Evolutionary conservation across 2,329 filamentous ascomycete species (phyloP).

Genomic region (Thelonectria discophora): DNA sequence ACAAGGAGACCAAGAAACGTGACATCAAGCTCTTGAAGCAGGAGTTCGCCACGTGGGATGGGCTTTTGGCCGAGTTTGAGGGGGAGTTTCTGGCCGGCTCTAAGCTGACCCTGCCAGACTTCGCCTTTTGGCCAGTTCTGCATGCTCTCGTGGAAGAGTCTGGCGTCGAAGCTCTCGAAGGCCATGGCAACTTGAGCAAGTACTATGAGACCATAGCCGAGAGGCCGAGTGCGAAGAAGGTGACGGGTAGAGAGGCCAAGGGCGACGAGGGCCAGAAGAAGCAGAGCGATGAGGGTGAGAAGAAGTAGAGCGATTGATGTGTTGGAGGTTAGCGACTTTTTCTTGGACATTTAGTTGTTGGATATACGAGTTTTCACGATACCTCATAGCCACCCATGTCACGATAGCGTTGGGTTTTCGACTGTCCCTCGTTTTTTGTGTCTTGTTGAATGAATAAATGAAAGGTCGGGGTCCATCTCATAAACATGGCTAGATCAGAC

Average conservation of each 20-base stretch:
- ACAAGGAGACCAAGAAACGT: conserved; percentile 14
- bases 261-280: not conserved
- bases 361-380: conserved; percentile 3
- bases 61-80: conserved; percentile 43
- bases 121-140: conserved; percentile 65
- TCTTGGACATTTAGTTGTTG: not conserved
- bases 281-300: not conserved
- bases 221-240: conserved; percentile 37
- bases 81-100: conserved; percentile 57
- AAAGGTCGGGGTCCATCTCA: too few species aligned
- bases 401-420: not conserved
- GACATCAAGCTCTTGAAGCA: conserved; percentile 38
- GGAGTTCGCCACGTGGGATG: conserved; percentile 54
- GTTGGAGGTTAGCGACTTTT: not conserved
- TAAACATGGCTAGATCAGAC: too few species aligned
- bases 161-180: conserved; percentile 45
- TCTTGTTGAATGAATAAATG: too few species aligned
- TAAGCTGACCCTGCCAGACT: conserved; percentile 59
- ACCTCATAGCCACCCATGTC: conserved; percentile 1
- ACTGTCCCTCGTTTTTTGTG: too few species aligned
- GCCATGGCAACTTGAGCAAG: conserved; percentile 43
- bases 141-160: conserved; percentile 53
- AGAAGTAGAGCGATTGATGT: not conserved
- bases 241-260: conserved; percentile 30
- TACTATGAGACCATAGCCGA: conserved; percentile 50